These are phyloP conservation scores for Berkeleyomyces rouxiae DNA, from an alignment of 2,329 filamentous ascomycete species.

Conservation along the genomic window DNA sequence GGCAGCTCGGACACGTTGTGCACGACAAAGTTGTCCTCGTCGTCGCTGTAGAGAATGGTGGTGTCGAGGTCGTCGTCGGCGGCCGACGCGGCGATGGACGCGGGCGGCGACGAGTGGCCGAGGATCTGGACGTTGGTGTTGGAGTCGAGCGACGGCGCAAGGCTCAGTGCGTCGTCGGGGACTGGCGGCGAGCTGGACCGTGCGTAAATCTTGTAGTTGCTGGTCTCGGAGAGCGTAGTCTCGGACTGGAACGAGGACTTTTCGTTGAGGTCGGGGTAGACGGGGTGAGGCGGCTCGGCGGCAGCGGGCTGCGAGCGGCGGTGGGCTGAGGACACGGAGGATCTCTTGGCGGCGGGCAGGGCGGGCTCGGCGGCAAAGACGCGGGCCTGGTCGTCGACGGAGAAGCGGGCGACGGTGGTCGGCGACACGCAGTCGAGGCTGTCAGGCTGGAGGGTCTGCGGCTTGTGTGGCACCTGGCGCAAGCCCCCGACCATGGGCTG, in stretches of 20 bases:
- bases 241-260: constrained; percentile 16
- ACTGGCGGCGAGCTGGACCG: constrained; percentile 25
- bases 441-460: constrained; percentile 15
- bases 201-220: constrained; percentile 38
- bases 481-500: constrained; percentile 38
- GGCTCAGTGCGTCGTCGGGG: constrained; percentile 20
- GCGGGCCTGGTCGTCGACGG: constrained; percentile 15
- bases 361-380: background rate
- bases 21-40: constrained; percentile 14
- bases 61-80: constrained; percentile 36
- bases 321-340: constrained; percentile 15
- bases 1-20: constrained; percentile 10
- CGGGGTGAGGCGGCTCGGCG: background rate
- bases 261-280: constrained; percentile 10
- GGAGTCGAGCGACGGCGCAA: constrained; percentile 24
- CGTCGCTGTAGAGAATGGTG: constrained; percentile 18
- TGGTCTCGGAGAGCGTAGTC: constrained; percentile 32
- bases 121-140: constrained; percentile 33
- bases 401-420: constrained; percentile 14
- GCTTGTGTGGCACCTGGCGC: constrained; percentile 33
- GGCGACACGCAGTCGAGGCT: constrained; percentile 1
- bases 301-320: background rate
- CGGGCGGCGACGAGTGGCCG: constrained; percentile 32
- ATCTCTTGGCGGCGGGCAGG: constrained; percentile 4
- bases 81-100: constrained; percentile 24